phyloP scores from a whole-genome alignment of 257 asterid genomes.

The Solanum peruvianum region DNA sequence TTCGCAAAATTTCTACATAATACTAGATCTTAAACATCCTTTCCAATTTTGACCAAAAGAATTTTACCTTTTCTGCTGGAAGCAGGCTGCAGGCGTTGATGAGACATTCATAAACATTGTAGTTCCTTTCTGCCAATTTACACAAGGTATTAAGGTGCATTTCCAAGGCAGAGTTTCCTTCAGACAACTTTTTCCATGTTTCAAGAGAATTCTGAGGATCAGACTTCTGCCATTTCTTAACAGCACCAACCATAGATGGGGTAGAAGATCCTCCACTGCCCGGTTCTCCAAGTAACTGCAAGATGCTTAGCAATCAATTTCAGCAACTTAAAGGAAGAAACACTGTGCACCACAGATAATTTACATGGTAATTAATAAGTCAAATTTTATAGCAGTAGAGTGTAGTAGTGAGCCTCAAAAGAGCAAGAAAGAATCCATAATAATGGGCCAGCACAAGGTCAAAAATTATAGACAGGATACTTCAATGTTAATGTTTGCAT shows the following conservation, averaged over 20 bases:
- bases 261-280: constrained; percentile 99
- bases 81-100: constrained; percentile 54
- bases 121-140: constrained; percentile 47
- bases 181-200: constrained; percentile 82
- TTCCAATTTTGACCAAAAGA: neutral
- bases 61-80: constrained; percentile 55
- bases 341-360: neutral
- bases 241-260: constrained; percentile 97
- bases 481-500: neutral
- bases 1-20: neutral
- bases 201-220: constrained; percentile 66
- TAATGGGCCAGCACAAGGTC: neutral
- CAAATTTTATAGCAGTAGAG: neutral
- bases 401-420: neutral
- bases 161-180: constrained; percentile 70
- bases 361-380: neutral
- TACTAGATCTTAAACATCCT: neutral
- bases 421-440: neutral
- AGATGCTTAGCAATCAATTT: constrained; percentile 2
- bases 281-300: constrained; percentile 96
- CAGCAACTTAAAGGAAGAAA: constrained; percentile 9
- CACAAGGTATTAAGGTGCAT: constrained; percentile 48
- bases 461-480: neutral
- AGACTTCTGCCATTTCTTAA: constrained; percentile 92
- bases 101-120: constrained; percentile 37